Evolutionary conservation across 257 asterid species (phyloP), one percentile per base, ranked within the genome.

Genomic region (Solanum rostratum): DNA sequence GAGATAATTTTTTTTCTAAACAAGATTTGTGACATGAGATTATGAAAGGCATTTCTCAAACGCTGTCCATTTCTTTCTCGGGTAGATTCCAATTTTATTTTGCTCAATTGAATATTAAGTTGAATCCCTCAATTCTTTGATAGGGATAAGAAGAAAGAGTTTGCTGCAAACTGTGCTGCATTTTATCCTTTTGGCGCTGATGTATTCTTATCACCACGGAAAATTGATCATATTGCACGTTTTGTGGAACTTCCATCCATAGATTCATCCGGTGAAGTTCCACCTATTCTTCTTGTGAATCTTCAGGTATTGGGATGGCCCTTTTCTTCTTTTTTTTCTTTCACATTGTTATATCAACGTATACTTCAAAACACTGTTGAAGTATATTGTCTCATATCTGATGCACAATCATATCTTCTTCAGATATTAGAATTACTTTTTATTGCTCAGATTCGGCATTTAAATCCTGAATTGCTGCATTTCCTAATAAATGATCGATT

Each of bases 91-190:
- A 3, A 13, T 4, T 49, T 76, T 49, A 14, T 76, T 74, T 59
- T 33, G 50, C 60, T 29, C 80, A 81, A 79, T 52, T 43, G 54
- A 66, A 57, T 46, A 24, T 49, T 15, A 27, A 49, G 82, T 76
- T 76, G 78, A 78, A 83, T 68, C 24, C 16, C 43, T 27, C 71
- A 14, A 81, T 87, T 86, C 63, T 87, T 87, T 83, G 62, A 54
- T 92, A 96, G 99, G 91, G 99, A 96, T 90, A 96, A 93, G 86
- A 94, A 92, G 98, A 96, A 96, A 88, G 98, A 92, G 88, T 52
- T 81, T 46, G 94, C 99, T 86, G 84, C 91, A 73, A 88, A 90
- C 68, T 39, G 46, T 89, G 92, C 95, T 82, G 98, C 98, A 62
- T 96, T 90, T 89, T 85, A 91, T 84, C 99, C 99, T 50, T 91